A percentile compares a stretch with the other conserved stretches of the same genome.
phyloP scores from a whole-genome alignment of 1,139 yeast species.

The Sugiyamaella xylanicola region DNA sequence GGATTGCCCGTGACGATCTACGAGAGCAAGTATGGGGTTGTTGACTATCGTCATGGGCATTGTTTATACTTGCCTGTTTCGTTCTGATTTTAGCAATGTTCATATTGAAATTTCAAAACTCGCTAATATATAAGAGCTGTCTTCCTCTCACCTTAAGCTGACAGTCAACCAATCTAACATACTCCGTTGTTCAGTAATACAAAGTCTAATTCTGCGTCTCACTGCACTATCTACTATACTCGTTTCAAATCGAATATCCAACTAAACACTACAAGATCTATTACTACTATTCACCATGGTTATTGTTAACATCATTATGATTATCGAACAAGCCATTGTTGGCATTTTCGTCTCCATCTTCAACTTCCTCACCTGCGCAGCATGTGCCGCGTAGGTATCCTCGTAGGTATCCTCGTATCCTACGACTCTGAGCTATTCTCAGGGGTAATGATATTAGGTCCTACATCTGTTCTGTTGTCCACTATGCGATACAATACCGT shows the following conservation, averaged over 20 bases:
- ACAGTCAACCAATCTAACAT: no score
- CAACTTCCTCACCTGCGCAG: constrained; percentile 14
- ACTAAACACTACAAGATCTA: neutral
- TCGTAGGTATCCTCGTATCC: no score
- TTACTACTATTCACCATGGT: constrained; percentile 8
- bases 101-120: neutral
- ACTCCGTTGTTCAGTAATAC: no score
- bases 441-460: neutral
- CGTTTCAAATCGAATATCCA: neutral
- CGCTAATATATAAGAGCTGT: neutral
- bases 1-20: neutral
- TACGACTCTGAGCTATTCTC: no score
- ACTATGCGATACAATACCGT: no score
- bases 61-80: neutral
- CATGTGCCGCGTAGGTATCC: constrained; percentile 12
- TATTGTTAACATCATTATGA: constrained; percentile 11
- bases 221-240: neutral
- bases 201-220: neutral
- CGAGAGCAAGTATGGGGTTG: neutral
- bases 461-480: neutral
- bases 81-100: neutral
- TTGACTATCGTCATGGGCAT: neutral
- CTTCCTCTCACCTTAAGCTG: no score
- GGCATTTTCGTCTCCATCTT: constrained; percentile 12
- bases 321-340: constrained; percentile 16